Conservation (phyloP, 2,329 filamentous ascomycete species). For the Xylariaceae sp. region DNA sequence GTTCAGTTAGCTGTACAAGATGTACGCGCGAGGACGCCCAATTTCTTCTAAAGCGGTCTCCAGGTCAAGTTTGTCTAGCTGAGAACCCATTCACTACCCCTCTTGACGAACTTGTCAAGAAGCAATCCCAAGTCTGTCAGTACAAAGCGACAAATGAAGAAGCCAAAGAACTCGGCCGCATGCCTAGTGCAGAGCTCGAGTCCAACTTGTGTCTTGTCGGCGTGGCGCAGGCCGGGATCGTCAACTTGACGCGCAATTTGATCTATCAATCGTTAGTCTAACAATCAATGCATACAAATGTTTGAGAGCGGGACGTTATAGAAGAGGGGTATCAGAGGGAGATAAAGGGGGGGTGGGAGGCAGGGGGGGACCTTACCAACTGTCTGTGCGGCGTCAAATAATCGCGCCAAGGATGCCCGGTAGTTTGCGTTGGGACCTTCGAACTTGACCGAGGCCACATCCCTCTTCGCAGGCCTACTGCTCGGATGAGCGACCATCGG, state of each 20-base stretch:
- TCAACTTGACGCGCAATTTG: conserved; percentile 95
- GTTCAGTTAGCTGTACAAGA: background rate
- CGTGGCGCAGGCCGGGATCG: conserved; percentile 85
- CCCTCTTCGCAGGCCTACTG: conserved; percentile 65
- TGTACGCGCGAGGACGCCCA: background rate
- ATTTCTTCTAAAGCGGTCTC: background rate
- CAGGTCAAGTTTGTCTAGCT: conserved; percentile 14
- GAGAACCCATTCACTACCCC: conserved; percentile 87
- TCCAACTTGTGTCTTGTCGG: conserved; percentile 89
- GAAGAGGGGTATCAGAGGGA: background rate
- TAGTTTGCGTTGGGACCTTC: conserved; percentile 83
- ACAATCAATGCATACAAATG: background rate
- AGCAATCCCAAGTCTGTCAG: conserved; percentile 75
- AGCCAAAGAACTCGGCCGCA: conserved; percentile 95
- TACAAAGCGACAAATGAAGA: conserved; percentile 95
- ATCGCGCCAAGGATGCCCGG: conserved; percentile 80
- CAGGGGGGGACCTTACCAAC: conserved; percentile 60
- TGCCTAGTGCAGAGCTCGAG: conserved; percentile 89
- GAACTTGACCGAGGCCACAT: conserved; percentile 64
- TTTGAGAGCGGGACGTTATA: background rate
- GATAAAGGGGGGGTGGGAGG: background rate
- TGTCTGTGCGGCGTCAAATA: conserved; percentile 91
- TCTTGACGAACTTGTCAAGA: conserved; percentile 95
- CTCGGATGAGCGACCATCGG: conserved; percentile 67
- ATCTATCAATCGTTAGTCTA: conserved; percentile 50